These are phyloP conservation scores for Coemansia reversa DNA, from an alignment of 192 early-diverging fungal genomes.

Conservation along the genomic window DNA sequence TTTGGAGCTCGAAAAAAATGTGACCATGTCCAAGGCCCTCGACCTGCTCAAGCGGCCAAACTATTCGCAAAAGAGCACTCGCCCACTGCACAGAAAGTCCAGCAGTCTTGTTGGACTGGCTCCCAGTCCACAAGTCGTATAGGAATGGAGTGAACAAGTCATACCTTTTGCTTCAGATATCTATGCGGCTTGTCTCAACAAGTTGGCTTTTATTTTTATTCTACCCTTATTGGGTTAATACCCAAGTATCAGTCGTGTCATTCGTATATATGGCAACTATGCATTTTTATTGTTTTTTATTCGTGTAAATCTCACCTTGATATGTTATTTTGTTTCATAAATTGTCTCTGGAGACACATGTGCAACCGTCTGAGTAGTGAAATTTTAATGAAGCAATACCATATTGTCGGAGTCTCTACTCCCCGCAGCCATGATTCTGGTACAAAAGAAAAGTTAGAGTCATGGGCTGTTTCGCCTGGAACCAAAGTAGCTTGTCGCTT, in stretches of 20 bases:
- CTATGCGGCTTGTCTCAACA: no score
- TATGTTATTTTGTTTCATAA: constrained; percentile 1
- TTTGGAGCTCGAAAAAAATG: not conserved
- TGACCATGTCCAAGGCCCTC: constrained; percentile 6
- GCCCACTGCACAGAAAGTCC: constrained; percentile 3
- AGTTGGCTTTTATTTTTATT: no score
- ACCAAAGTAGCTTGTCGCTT: no score
- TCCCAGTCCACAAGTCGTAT: constrained; percentile 20
- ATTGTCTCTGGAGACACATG: no score
- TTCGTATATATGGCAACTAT: no score
- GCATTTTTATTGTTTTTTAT: not conserved
- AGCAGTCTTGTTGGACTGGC: constrained; percentile 27
- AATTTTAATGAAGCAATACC: no score
- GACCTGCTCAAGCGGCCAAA: constrained; percentile 28
- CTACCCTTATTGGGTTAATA: not conserved
- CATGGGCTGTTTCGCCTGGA: no score
- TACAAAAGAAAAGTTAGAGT: no score
- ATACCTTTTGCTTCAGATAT: not conserved
- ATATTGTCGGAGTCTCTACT: no score
- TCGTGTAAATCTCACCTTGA: not conserved
- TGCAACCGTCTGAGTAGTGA: no score
- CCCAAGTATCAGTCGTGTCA: no score
- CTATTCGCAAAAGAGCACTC: constrained; percentile 15
- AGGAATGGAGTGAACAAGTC: not conserved
- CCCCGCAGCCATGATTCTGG: no score